Evolutionary conservation across 2,329 filamentous ascomycete species (phyloP).

Genomic region (Xylaria hypoxylon): DNA sequence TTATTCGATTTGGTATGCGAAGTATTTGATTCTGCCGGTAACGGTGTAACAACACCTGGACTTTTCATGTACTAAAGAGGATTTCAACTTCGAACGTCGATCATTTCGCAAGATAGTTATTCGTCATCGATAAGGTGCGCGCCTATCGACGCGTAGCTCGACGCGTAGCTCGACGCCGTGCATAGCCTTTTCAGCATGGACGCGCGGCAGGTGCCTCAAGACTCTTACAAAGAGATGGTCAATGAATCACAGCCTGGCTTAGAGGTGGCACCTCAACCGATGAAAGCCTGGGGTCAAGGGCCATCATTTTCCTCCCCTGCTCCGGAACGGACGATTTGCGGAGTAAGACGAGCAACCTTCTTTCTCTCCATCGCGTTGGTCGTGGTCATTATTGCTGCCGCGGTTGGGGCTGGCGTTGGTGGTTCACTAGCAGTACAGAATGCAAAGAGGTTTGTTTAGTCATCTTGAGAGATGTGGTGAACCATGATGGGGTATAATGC

Average conservation of each 20-base stretch:
- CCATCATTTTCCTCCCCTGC: not conserved
- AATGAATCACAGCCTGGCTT: constrained; percentile 13
- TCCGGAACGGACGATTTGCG: constrained; percentile 36
- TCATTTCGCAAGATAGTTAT: not conserved
- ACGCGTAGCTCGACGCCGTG: not conserved
- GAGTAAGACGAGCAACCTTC: constrained; percentile 38
- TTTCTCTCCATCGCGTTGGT: constrained; percentile 37
- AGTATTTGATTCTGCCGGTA: not conserved
- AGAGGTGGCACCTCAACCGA: constrained; percentile 25
- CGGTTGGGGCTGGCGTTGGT: constrained; percentile 42
- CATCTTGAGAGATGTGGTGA: not conserved
- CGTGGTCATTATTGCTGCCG: constrained; percentile 40
- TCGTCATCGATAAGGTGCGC: constrained; percentile 1
- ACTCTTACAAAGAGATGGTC: constrained; percentile 32
- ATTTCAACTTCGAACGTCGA: not conserved
- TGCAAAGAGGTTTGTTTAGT: constrained; percentile 33
- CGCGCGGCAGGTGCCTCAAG: constrained; percentile 2
- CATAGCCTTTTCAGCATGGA: constrained; percentile 12
- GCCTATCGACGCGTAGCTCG: not conserved
- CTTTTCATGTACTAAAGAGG: not conserved
- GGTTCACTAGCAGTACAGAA: constrained; percentile 43
- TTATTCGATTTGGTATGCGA: not conserved
- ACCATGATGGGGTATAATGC: not conserved
- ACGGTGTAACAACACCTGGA: not conserved
- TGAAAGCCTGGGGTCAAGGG: constrained; percentile 4